phyloP scores from a whole-genome alignment of 2,329 filamentous ascomycete genomes.

The Aspergillus luchuensis region DNA sequence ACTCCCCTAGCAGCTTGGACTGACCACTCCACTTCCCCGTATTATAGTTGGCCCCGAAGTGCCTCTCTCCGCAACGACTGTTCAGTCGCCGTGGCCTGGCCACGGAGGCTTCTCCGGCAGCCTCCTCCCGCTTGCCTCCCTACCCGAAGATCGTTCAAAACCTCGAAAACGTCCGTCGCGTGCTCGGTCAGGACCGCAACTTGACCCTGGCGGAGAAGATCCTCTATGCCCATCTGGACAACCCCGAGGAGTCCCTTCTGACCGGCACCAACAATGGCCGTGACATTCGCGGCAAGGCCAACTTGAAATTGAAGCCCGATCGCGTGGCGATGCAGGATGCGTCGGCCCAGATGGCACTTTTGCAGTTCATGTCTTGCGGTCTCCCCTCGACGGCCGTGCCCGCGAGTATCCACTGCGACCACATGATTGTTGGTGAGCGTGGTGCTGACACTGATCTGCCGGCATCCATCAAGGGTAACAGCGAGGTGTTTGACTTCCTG shows the following conservation, averaged over 20 bases:
- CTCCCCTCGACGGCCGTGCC: slow-evolving; percentile 87
- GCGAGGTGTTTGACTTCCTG: slow-evolving; percentile 96
- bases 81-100: slow-evolving; percentile 37
- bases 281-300: slow-evolving; percentile 81
- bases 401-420: slow-evolving; percentile 97
- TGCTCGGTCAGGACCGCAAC: slow-evolving; percentile 64
- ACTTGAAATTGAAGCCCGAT: slow-evolving; percentile 95
- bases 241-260: slow-evolving; percentile 83
- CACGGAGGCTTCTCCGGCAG: slow-evolving; percentile 34
- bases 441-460: slow-evolving; percentile 85
- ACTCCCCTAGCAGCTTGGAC: slow-evolving; percentile 1
- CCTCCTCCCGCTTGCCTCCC: slow-evolving; percentile 66
- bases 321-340: slow-evolving; percentile 99
- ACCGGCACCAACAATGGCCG: slow-evolving; percentile 80
- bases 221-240: slow-evolving; percentile 91
- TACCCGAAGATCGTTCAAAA: slow-evolving; percentile 80
- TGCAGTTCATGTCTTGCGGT: slow-evolving; percentile 98
- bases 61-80: slow-evolving; percentile 36
- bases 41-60: slow-evolving; percentile 34
- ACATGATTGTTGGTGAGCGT: slow-evolving; percentile 94
- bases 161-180: slow-evolving; percentile 71
- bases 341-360: slow-evolving; percentile 94
- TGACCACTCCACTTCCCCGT: slow-evolving; percentile 10
- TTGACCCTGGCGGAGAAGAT: slow-evolving; percentile 98
- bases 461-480: slow-evolving; percentile 84